These are phyloP conservation scores for Escovopsis weberi DNA, from an alignment of 2,329 filamentous ascomycete genomes.

Conservation along the genomic window DNA sequence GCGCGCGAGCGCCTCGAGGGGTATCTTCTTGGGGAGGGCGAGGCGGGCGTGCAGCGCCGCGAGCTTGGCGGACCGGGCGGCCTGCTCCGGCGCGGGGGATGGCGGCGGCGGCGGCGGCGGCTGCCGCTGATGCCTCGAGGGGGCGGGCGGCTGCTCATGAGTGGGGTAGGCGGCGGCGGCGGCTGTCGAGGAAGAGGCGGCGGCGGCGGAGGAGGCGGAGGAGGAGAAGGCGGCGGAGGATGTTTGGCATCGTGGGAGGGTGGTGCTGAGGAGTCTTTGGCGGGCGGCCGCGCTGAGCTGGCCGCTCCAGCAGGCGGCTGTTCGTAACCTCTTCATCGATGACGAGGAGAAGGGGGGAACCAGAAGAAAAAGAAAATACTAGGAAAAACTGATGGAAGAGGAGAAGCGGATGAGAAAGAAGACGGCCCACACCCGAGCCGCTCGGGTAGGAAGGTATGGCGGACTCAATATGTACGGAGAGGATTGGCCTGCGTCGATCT, in stretches of 20 bases:
- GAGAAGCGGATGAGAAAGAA: too few species aligned
- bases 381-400: background rate
- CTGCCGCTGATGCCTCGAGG: constrained; percentile 5
- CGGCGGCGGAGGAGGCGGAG: background rate
- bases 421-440: too few species aligned
- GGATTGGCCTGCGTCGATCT: too few species aligned
- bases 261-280: constrained; percentile 12
- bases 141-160: constrained; percentile 6
- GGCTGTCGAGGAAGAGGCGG: constrained; percentile 8
- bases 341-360: constrained; percentile 4
- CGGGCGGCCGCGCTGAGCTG: constrained; percentile 23
- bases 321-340: constrained; percentile 28
- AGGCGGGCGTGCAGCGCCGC: constrained; percentile 85
- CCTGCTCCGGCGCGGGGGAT: constrained; percentile 55
- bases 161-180: constrained; percentile 4
- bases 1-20: constrained; percentile 72
- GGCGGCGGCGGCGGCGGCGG: constrained; percentile 40
- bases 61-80: constrained; percentile 69
- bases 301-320: constrained; percentile 24
- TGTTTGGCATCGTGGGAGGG: constrained; percentile 18
- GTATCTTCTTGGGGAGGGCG: constrained; percentile 65
- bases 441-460: too few species aligned
- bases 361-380: background rate
- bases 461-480: too few species aligned
- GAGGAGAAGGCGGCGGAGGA: constrained; percentile 9